Base-by-base conservation (phyloP, 495 filamentous ascomycete genomes). In the Haplographium delicatum region DNA sequence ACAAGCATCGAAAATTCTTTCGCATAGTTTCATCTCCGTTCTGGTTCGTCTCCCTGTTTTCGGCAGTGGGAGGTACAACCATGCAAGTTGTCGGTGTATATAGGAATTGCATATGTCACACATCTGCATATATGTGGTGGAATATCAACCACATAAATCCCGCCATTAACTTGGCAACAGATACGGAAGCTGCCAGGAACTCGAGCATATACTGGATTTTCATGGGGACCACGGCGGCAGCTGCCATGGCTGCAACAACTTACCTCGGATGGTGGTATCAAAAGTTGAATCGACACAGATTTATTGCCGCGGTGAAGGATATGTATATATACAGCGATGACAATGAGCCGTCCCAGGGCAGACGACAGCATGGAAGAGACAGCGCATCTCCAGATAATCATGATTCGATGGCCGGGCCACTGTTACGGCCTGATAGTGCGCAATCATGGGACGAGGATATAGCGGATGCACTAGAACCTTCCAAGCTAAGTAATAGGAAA, bases 211-310 rank as follows among this genome's bases (percentile, higher is more conserved):
- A 28, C 19, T 56, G 53, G 53, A 51, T 46, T 3, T 30, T 22
- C 26, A 54, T 56, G 48, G 59, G 56, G 2, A 45, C 50, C 26
- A 47, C 34, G 2, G 55, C 54, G 4, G 60, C 58, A 1, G 39
- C 44, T 2, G 57, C 62, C 37, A 58, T 65, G 51, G 49, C 45
- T 2, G 24, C 56, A 5, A 56, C 53, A 0, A 47, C 51, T n/a
- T 65, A 62, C 34, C 42, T 58, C 16, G 60, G 60, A 3, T 65
- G 62, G 62, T 65, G 60, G 60, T 62, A 65, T 42, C 62, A 65
- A 41, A 27, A 55, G 10, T 33, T 53, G 10, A 38, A 59, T n/a
- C 39, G 56, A 6, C 35, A 40, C 7, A 23, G 39, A 25, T 55
- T 55, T 27, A 47, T 33, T 6, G 44, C 47, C 24, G 51, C 51